These are phyloP conservation scores for Xenosphaeropsis pyriputrescens DNA, from an alignment of 2,329 filamentous ascomycete genomes.

Conservation along the genomic window DNA sequence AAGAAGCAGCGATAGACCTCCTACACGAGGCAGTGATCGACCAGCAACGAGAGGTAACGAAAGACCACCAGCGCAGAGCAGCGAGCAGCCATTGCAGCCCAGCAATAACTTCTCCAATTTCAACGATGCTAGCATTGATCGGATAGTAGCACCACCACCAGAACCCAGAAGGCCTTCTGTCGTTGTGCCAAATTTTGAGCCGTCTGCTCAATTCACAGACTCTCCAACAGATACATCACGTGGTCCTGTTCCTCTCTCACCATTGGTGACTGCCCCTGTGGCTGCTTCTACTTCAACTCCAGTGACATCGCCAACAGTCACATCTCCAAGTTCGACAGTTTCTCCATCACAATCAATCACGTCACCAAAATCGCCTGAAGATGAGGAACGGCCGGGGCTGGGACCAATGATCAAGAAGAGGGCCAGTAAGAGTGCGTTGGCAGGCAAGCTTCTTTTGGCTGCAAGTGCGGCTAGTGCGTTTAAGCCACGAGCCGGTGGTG, in stretches of 20 bases:
- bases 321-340: neutral
- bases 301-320: neutral
- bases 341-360: neutral
- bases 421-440: constrained; percentile 56
- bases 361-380: constrained; percentile 5
- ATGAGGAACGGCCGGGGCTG: constrained; percentile 52
- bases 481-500: constrained; percentile 78
- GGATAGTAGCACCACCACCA: neutral
- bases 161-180: too few relatives aligned
- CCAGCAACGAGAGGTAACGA: constrained; percentile 2
- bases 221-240: too few relatives aligned
- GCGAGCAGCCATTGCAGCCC: neutral
- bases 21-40: constrained; percentile 16
- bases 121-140: neutral
- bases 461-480: constrained; percentile 54
- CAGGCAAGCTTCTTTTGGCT: constrained; percentile 66
- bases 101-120: neutral
- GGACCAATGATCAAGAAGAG: constrained; percentile 86
- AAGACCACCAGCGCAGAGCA: neutral
- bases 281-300: neutral
- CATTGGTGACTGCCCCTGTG: neutral
- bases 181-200: too few relatives aligned
- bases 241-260: constrained; percentile 1
- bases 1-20: constrained; percentile 15
- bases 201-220: too few relatives aligned